Evolutionary conservation across 371 early-diverging fungal genomes (phyloP), one percentile per base, ranked within the genome.

Genomic region (Mortierella sp.): DNA sequence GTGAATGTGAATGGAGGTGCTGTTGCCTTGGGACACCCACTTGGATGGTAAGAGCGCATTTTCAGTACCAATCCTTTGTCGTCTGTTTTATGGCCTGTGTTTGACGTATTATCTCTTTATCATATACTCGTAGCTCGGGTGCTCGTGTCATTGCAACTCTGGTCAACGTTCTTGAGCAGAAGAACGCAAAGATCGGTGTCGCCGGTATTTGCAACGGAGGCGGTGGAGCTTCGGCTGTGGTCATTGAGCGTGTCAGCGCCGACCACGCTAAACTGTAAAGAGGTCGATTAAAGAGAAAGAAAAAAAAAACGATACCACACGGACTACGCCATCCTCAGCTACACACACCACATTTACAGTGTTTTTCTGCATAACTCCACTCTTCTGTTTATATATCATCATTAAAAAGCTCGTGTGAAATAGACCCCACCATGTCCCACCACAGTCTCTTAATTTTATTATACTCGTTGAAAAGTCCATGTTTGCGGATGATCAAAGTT

Each of bases 201-300:
- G 98, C 99, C 46, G 96, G 87, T 58, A 92, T 97, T 56, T 97
- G 97, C 88, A 97, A 97, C 71, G 98, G 98, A 64, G 97, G 96
- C 19, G 97, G 97, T 56, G 97, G 96, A 70, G 98, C 97, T 11
- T 91, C 95, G 12, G 90, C 98, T 28, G 68, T 97, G 43, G 89
- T 97, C 47, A 89, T 99, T 79, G 93, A 97, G 78, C 87, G 88
- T 52, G 78, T 76, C 31, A 53, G 54, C 39, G 70, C 64, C 39
- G 64, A 70, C 48, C 70, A 76, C 23, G 78, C 78, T 23, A 69
- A 56, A 41, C 39, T 76, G 61, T 76, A 70, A 61, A 34, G 7
- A 11, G 37, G 14, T 14, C 37, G 27, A 21, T 14, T 21, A 1
- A 50, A 50, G 31, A 30, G 30, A 30, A 11, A 30, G 44, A 60